Base-by-base conservation (phyloP, 495 filamentous ascomycete genomes). In the Friedmanniomyces simplex region DNA sequence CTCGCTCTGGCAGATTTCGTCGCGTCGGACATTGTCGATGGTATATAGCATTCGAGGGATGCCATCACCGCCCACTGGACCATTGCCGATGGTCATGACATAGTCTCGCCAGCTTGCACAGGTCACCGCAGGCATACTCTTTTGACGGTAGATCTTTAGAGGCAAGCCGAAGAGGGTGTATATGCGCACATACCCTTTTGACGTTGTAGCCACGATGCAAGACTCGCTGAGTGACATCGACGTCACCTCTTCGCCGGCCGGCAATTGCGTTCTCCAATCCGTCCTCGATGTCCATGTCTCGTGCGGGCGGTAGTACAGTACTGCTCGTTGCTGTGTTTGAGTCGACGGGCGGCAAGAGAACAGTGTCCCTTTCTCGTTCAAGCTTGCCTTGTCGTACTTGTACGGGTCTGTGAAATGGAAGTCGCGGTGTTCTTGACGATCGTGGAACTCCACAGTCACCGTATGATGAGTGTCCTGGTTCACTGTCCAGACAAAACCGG, bases 321-420 rank as follows among this genome's bases (percentile, higher is more conserved):
- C 87, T 0, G 93, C 87, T 25, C 84, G 83, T 30, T 77, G 62
- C 4, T 56, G 25, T 13, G 26, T 77, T 13, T 79, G 77, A 42
- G 81, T 80, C 14, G 75, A 79, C 1, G 90, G 83, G 13, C 79
- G 84, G 63, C 86, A 93, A 0, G 91, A 87, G 68, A 97, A 96
- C 0, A 96, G 76, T 0, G 88, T 78, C 26, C 93, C 93, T 55
- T 87, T 80, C 36, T 95, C 89, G 67, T 89, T 85, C 1, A 86
- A 73, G 63, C 91, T 96, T n/a, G 93, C 91, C 66, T 94, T 94
- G 71, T 98, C 94, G 70, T 97, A 96, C 21, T 88, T 75, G 66
- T 87, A 95, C 0, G 89, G 89, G 65, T 98, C 93, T 1, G 91
- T 97, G 71, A 97, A 97, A 72, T 98, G 93, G 65, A 95, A 96